These are phyloP conservation scores for Lyophyllum semitale DNA, from an alignment of 768 basidiomycete genomes.

Conservation along the genomic window DNA sequence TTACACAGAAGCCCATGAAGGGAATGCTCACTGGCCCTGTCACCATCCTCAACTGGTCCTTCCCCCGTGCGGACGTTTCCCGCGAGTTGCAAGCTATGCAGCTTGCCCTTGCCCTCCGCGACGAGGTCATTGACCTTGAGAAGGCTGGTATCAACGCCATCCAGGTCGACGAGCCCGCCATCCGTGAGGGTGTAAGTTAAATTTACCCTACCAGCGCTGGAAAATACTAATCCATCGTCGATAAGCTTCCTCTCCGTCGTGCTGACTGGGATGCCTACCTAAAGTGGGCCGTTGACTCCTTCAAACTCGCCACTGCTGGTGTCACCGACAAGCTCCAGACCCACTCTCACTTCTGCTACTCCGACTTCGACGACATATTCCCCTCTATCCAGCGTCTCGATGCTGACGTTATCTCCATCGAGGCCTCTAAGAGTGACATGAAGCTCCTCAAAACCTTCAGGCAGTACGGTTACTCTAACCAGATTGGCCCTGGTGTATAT, in stretches of 20 bases:
- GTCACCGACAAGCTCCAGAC: slow-evolving; percentile 93
- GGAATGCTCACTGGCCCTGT: slow-evolving; percentile 99
- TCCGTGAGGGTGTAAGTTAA: slow-evolving; percentile 91
- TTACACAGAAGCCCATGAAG: slow-evolving; percentile 96
- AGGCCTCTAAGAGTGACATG: slow-evolving; percentile 98
- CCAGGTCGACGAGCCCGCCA: slow-evolving; percentile 99
- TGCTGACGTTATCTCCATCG: slow-evolving; percentile 98
- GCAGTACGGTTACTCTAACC: slow-evolving; percentile 92
- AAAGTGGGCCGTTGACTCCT: slow-evolving; percentile 98
- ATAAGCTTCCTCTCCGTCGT: slow-evolving; percentile 88
- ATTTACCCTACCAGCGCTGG: not conserved
- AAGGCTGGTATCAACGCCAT: slow-evolving; percentile 96
- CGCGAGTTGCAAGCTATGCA: slow-evolving; percentile 98
- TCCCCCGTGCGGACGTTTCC: slow-evolving; percentile 97
- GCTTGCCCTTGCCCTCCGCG: slow-evolving; percentile 95
- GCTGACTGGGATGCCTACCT: slow-evolving; percentile 97
- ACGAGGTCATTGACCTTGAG: slow-evolving; percentile 97
- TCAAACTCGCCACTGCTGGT: slow-evolving; percentile 96
- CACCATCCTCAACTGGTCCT: slow-evolving; percentile 99
- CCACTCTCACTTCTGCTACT: slow-evolving; percentile 99
- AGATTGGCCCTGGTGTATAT: slow-evolving; percentile 98
- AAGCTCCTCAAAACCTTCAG: slow-evolving; percentile 96
- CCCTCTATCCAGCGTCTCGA: slow-evolving; percentile 95
- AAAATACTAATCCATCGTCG: slow-evolving; percentile 10
- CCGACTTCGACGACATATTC: slow-evolving; percentile 99